Evolutionary conservation across 116 monocot species (phyloP).

Genomic region (Thalassia testudinum): DNA sequence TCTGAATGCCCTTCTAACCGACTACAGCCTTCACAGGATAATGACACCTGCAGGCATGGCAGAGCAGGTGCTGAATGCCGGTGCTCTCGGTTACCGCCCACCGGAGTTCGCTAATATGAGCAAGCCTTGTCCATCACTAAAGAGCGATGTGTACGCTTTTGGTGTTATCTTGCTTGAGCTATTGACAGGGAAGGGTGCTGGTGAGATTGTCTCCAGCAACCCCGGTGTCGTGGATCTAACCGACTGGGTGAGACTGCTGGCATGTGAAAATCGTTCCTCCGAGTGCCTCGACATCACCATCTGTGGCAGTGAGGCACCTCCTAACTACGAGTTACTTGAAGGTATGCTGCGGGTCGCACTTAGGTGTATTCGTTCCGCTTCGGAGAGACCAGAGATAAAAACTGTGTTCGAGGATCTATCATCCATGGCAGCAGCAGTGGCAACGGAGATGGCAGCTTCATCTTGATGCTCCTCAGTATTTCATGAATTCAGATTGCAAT

Average conservation of each 20-base stretch:
- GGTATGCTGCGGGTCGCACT: constrained; percentile 45
- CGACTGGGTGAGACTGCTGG: constrained; percentile 69
- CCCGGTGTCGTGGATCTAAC: constrained; percentile 63
- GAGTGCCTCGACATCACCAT: constrained; percentile 58
- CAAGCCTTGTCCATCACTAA: constrained; percentile 79
- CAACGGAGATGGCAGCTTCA: too few relatives aligned
- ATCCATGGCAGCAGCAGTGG: constrained; percentile 8
- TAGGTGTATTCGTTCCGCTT: constrained; percentile 59
- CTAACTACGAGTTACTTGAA: constrained; percentile 17
- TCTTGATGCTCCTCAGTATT: too few relatives aligned
- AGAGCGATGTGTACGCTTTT: constrained; percentile 81
- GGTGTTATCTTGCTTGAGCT: constrained; percentile 86
- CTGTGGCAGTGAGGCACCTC: constrained; percentile 1
- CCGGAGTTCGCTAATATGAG: constrained; percentile 64
- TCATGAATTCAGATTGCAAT: too few relatives aligned
- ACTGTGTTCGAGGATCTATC: constrained; percentile 55
- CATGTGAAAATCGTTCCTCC: constrained; percentile 21
- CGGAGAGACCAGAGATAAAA: constrained; percentile 71
- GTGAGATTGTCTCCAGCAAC: constrained; percentile 57
- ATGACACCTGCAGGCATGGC: constrained; percentile 70
- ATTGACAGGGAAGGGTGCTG: constrained; percentile 61
- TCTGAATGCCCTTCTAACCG: constrained; percentile 38
- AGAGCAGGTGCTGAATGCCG: constrained; percentile 74
- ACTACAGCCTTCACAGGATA: constrained; percentile 69
- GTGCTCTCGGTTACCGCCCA: constrained; percentile 80